A percentile compares a stretch with the other conserved stretches of the same genome.
phyloP scores from a whole-genome alignment of 164 flowering plant species.

The Taxillus chinensis region DNA sequence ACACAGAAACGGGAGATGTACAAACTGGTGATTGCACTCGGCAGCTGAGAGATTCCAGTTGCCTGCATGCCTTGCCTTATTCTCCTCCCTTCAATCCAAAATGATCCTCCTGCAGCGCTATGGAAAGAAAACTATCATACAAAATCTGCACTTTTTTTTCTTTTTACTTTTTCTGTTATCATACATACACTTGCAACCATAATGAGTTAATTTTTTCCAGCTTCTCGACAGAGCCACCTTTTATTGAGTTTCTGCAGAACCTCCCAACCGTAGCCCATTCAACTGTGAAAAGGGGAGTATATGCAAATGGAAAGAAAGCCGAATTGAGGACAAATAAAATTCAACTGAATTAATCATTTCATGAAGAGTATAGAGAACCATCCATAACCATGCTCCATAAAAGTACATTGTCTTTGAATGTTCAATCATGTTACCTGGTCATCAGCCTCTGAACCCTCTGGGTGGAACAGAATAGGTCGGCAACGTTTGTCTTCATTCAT shows the following conservation, averaged over 20 bases:
- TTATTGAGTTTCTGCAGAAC: constrained; percentile 43
- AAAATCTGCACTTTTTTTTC: constrained; percentile 24
- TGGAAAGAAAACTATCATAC: constrained; percentile 17
- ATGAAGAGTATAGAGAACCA: background rate
- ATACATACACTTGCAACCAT: constrained; percentile 25
- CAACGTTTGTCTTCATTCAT: constrained; percentile 99
- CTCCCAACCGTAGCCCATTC: constrained; percentile 52
- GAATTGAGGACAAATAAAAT: background rate
- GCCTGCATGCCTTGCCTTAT: constrained; percentile 19
- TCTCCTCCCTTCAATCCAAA: constrained; percentile 11
- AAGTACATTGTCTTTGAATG: background rate
- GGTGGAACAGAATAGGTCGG: constrained; percentile 82
- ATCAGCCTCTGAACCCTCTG: constrained; percentile 51
- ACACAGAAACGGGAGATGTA: constrained; percentile 6
- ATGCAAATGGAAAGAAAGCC: constrained; percentile 48
- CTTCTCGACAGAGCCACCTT: constrained; percentile 30
- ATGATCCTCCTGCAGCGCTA: constrained; percentile 12
- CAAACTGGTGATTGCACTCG: constrained; percentile 14
- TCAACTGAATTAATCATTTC: constrained; percentile 35
- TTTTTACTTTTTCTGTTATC: constrained; percentile 5
- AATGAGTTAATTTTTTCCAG: constrained; percentile 18
- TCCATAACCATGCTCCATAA: background rate
- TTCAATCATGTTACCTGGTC: constrained; percentile 46
- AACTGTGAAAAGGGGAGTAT: constrained; percentile 54
- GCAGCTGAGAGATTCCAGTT: constrained; percentile 12